Conservation (phyloP, 169 alveolate genomes). For the Eimeria acervulina region DNA sequence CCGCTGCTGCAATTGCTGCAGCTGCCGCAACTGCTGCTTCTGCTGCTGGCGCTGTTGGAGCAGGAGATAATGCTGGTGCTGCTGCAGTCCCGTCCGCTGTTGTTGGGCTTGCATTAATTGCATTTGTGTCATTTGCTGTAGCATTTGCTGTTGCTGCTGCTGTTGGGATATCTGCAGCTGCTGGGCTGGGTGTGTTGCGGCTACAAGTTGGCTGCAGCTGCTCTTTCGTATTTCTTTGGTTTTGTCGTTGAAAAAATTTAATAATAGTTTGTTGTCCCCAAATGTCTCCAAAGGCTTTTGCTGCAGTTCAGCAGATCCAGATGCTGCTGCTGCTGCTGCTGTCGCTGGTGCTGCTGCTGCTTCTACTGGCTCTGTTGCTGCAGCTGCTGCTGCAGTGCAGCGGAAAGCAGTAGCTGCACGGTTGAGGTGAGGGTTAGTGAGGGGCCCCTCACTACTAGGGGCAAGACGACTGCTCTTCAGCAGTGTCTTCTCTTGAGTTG, state of each 20-base stretch:
- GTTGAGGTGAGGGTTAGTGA: not conserved
- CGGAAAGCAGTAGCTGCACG: not conserved
- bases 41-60: not conserved
- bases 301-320: not conserved
- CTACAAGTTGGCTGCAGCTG: not conserved
- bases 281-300: not conserved
- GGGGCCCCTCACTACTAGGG: not conserved
- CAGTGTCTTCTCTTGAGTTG: not conserved
- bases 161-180: not conserved
- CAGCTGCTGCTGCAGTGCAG: not conserved
- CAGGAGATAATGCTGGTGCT: not conserved
- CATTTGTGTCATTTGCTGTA: not conserved
- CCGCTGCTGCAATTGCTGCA: not conserved
- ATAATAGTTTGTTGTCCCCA: too few species aligned
- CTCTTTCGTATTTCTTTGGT: not conserved
- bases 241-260: not conserved
- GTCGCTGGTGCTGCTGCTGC: not conserved
- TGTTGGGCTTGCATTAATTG: not conserved
- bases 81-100: not conserved
- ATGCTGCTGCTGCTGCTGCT: not conserved
- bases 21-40: slow-evolving; percentile 21
- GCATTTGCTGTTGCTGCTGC: not conserved
- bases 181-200: not conserved
- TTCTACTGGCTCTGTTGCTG: not conserved
- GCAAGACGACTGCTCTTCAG: not conserved